These are phyloP conservation scores for Crithidia bombi DNA, from an alignment of 208 protist species.

Conservation along the genomic window DNA sequence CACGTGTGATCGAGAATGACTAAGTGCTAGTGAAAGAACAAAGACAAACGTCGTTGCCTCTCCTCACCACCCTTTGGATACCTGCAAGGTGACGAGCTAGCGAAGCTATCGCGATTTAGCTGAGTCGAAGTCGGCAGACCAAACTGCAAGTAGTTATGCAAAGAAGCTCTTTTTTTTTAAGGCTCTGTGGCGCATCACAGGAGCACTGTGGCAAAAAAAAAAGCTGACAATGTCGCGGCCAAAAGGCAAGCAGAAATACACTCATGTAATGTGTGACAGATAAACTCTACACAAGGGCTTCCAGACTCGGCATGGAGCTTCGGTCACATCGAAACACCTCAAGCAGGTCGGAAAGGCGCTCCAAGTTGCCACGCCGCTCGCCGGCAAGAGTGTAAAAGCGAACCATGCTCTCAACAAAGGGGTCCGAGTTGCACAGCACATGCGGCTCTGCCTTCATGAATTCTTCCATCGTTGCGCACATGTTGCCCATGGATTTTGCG, in stretches of 20 bases:
- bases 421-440: constrained; percentile 56
- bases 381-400: constrained; percentile 81
- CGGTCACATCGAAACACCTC: constrained; percentile 78
- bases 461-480: constrained; percentile 55
- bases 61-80: too few species aligned
- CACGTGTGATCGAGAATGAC: too few species aligned
- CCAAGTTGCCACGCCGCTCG: constrained; percentile 49
- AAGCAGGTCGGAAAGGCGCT: constrained; percentile 60
- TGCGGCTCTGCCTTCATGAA: constrained; percentile 67
- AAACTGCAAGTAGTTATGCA: too few species aligned
- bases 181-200: too few species aligned
- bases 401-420: constrained; percentile 76
- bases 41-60: too few species aligned
- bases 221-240: neutral
- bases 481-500: constrained; percentile 24
- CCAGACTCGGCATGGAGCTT: constrained; percentile 57
- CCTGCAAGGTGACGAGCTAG: too few species aligned
- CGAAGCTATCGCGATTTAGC: too few species aligned
- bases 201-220: too few species aligned
- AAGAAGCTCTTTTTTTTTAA: too few species aligned
- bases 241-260: constrained; percentile 18
- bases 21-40: too few species aligned
- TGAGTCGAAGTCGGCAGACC: too few species aligned
- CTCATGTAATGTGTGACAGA: constrained; percentile 12
- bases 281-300: constrained; percentile 55